phyloP scores from a whole-genome alignment of 306 rosid species.

The Echinosophora koreensis region DNA sequence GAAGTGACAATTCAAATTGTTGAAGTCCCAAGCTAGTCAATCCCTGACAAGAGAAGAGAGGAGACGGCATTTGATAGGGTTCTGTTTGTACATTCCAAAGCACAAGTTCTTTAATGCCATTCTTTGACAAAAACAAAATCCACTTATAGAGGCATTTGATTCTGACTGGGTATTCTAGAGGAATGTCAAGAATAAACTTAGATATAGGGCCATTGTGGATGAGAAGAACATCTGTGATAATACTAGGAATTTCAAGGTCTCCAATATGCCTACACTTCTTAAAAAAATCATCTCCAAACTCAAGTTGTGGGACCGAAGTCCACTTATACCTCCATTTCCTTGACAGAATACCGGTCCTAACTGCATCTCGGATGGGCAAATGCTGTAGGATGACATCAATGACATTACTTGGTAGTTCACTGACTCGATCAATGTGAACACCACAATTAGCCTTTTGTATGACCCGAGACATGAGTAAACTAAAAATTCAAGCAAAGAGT shows the following conservation, averaged over 20 bases:
- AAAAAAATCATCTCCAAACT: not conserved
- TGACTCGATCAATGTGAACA: constrained; percentile 24
- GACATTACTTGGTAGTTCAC: constrained; percentile 33
- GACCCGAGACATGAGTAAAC: too few species aligned
- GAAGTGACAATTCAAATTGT: not conserved
- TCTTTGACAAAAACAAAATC: constrained; percentile 28
- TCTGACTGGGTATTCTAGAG: fast-evolving
- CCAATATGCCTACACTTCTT: not conserved
- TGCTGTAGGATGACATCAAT: constrained; percentile 3
- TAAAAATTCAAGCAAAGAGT: too few species aligned
- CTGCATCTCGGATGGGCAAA: not conserved
- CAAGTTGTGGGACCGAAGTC: not conserved
- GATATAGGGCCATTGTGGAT: not conserved
- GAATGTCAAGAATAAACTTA: not conserved
- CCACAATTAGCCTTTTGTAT: too few species aligned
- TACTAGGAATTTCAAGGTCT: not conserved
- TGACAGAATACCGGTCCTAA: constrained; percentile 33
- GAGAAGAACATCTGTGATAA: not conserved
- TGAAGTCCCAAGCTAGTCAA: not conserved
- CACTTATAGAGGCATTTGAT: not conserved
- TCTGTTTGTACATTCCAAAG: not conserved
- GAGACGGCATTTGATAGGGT: not conserved
- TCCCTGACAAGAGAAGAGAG: constrained; percentile 9
- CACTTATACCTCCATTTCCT: constrained; percentile 45
- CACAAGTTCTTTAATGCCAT: not conserved